A percentile compares a stretch with the other conserved stretches of the same genome.
Evolutionary conservation across 2,329 filamentous ascomycete species (phyloP).

Genomic region (Monilinia fructicola): DNA sequence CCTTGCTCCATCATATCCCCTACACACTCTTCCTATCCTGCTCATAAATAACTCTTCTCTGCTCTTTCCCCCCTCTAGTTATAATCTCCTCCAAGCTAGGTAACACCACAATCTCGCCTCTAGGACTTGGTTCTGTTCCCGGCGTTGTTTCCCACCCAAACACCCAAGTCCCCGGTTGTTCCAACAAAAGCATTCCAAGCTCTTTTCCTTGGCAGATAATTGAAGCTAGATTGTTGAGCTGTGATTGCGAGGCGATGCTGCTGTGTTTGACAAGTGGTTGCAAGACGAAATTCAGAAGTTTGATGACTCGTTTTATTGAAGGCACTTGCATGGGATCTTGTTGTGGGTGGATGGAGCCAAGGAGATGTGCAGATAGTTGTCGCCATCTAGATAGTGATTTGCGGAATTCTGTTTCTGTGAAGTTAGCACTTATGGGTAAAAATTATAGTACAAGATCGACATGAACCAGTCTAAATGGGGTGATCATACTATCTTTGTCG

Average conservation of each 20-base stretch:
- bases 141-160: constrained; percentile 5
- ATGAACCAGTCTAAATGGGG: not conserved
- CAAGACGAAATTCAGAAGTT: not conserved
- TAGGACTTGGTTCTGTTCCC: not conserved
- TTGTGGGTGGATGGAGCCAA: not conserved
- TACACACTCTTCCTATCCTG: not conserved
- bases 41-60: constrained; percentile 9
- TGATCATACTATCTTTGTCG: not conserved
- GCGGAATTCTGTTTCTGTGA: not conserved
- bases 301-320: not conserved
- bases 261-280: not conserved
- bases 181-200: constrained; percentile 18
- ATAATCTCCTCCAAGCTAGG: constrained; percentile 11
- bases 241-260: constrained; percentile 1
- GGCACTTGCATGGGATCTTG: not conserved
- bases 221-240: constrained; percentile 18
- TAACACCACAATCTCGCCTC: constrained; percentile 7
- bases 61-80: not conserved
- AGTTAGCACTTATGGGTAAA: not conserved
- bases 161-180: constrained; percentile 14
- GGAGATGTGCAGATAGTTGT: constrained; percentile 1
- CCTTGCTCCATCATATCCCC: too few species aligned
- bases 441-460: not conserved
- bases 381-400: constrained; percentile 14
- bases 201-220: constrained; percentile 20